phyloP scores from a whole-genome alignment of 139 green algal genomes.

The Closterium sp. region DNA sequence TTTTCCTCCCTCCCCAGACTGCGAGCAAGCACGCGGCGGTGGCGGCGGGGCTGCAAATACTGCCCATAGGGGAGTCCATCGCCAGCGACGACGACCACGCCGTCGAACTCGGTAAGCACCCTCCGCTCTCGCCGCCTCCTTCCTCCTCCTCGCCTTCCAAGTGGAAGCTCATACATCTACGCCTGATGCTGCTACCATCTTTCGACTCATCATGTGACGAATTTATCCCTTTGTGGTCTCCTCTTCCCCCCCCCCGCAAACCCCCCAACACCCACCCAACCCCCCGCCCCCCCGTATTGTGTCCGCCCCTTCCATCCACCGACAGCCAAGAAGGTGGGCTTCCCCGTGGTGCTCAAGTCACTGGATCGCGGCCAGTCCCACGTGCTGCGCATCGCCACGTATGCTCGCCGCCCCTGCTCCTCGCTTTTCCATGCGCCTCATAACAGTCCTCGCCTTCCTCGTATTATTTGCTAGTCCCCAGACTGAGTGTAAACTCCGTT shows the following conservation, averaged over 20 bases:
- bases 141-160: not conserved
- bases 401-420: not conserved
- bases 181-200: not conserved
- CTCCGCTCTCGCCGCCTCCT: not conserved
- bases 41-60: constrained; percentile 47
- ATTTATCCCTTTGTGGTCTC: not conserved
- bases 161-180: no score
- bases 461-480: no score
- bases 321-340: constrained; percentile 53
- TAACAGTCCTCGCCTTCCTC: no score
- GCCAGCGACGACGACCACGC: constrained; percentile 43
- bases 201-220: not conserved
- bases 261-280: not conserved
- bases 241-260: not conserved
- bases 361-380: constrained; percentile 60
- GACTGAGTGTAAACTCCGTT: no score
- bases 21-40: constrained; percentile 49
- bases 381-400: constrained; percentile 61
- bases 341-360: constrained; percentile 63
- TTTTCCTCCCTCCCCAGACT: constrained; percentile 14
- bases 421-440: not conserved
- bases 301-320: not conserved
- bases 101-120: constrained; percentile 29
- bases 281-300: not conserved
- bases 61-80: constrained; percentile 38